phyloP scores from a whole-genome alignment of 441 rosid species.

The Metrosideros polymorpha region DNA sequence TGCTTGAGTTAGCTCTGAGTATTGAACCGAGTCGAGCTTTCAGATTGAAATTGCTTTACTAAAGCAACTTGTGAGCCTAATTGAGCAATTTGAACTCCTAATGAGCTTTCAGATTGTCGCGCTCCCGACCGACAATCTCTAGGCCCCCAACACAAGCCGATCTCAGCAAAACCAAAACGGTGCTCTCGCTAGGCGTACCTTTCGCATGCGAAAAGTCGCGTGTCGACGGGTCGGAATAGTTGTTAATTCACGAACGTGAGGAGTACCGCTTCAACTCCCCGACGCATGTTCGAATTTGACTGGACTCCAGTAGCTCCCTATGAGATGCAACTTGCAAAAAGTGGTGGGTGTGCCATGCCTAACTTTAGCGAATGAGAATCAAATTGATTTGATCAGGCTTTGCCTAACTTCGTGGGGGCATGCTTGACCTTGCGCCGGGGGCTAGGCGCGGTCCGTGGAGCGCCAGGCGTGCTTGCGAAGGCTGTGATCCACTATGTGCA shows the following conservation, averaged over 20 bases:
- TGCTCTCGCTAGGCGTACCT: too few species aligned
- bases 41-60: background rate
- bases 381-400: background rate
- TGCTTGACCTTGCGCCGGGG: background rate
- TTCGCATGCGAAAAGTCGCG: too few species aligned
- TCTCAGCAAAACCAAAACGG: too few species aligned
- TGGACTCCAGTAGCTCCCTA: background rate
- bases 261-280: fast-evolving
- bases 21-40: background rate
- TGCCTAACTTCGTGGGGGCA: background rate
- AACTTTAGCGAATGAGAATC: background rate
- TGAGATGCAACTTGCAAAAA: background rate
- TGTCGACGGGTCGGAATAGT: too few species aligned
- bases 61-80: background rate
- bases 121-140: too few species aligned
- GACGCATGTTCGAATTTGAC: background rate
- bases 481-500: background rate
- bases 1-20: background rate
- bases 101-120: too few species aligned
- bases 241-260: too few species aligned
- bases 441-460: background rate
- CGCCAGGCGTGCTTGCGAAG: background rate
- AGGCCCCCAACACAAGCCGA: too few species aligned
- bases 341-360: background rate
- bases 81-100: background rate